Conservation (phyloP, 768 basidiomycete species). For the Clitopilus hobsonii region DNA sequence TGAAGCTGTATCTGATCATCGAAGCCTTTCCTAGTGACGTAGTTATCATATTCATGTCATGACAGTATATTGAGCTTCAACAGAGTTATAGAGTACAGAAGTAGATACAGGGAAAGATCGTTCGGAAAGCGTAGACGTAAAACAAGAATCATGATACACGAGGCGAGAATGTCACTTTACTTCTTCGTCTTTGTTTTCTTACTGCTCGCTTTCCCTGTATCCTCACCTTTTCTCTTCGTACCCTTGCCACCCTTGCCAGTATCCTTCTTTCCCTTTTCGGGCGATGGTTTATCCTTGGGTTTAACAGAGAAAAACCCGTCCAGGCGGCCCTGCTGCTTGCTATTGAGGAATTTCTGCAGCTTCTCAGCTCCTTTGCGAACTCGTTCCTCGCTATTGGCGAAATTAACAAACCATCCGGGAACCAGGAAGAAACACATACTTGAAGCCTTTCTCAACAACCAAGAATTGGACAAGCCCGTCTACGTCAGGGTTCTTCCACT, state of each 20-base stretch:
- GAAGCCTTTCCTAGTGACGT: too few relatives aligned
- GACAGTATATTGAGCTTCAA: too few relatives aligned
- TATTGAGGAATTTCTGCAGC: slow-evolving; percentile 76
- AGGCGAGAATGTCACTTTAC: slow-evolving; percentile 7
- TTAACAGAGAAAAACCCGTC: slow-evolving; percentile 92
- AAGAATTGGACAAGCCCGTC: slow-evolving; percentile 93
- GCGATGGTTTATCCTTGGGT: slow-evolving; percentile 42
- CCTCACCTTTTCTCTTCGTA: slow-evolving; percentile 51
- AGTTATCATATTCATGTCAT: too few relatives aligned
- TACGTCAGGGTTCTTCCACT: slow-evolving; percentile 91
- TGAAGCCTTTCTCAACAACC: slow-evolving; percentile 95
- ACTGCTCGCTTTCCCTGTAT: slow-evolving; percentile 28
- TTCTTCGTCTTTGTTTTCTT: slow-evolving; percentile 41
- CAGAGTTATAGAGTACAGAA: too few relatives aligned
- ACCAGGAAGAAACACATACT: slow-evolving; percentile 38
- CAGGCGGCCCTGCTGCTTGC: slow-evolving; percentile 94
- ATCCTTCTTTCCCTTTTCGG: slow-evolving; percentile 29
- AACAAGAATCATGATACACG: neutral
- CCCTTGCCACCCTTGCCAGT: slow-evolving; percentile 35
- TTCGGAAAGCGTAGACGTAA: too few relatives aligned
- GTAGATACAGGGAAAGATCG: too few relatives aligned
- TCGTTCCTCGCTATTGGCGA: slow-evolving; percentile 79
- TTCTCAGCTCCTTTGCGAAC: slow-evolving; percentile 95
- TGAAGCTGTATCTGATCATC: too few relatives aligned
- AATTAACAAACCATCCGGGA: slow-evolving; percentile 1